Percentiles rank a stretch among this genome's conserved stretches.
Evolutionary conservation across 2,329 filamentous ascomycete species (phyloP).

Genomic region (Shiraia sp.): DNA sequence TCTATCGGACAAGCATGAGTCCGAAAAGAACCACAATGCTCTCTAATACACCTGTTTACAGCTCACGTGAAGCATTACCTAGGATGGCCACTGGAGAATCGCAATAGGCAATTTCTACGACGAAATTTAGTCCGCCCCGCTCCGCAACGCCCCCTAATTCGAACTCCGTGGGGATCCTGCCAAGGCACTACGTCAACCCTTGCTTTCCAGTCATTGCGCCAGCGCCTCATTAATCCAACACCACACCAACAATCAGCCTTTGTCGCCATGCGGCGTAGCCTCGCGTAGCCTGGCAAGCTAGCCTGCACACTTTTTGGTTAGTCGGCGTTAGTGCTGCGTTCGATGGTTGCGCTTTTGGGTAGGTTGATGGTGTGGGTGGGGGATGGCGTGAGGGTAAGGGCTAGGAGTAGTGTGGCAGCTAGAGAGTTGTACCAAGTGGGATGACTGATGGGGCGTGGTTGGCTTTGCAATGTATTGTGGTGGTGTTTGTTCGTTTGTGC

Average conservation of each 20-base stretch:
- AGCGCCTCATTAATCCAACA: conserved; percentile 6
- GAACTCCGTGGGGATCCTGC: no score
- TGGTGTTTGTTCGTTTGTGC: background rate
- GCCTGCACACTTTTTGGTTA: conserved; percentile 8
- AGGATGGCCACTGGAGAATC: no score
- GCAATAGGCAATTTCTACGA: no score
- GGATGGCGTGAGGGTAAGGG: background rate
- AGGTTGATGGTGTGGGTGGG: conserved; percentile 1
- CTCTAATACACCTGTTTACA: no score
- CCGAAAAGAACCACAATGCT: no score
- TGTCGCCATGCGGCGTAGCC: conserved; percentile 5
- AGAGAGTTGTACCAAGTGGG: background rate
- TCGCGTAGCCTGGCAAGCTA: conserved; percentile 8
- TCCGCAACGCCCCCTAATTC: no score
- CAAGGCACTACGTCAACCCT: no score
- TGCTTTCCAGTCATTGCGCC: background rate
- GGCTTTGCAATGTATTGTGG: background rate
- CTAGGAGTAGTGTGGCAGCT: background rate
- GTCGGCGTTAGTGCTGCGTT: conserved; percentile 13
- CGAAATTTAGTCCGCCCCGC: no score
- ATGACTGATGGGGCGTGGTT: background rate
- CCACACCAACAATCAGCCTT: conserved; percentile 1
- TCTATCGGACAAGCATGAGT: no score
- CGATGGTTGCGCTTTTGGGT: conserved; percentile 10
- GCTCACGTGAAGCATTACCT: no score